Evolutionary conservation across 495 filamentous ascomycete species (phyloP).

Genomic region (Penicillium bialowiezense): DNA sequence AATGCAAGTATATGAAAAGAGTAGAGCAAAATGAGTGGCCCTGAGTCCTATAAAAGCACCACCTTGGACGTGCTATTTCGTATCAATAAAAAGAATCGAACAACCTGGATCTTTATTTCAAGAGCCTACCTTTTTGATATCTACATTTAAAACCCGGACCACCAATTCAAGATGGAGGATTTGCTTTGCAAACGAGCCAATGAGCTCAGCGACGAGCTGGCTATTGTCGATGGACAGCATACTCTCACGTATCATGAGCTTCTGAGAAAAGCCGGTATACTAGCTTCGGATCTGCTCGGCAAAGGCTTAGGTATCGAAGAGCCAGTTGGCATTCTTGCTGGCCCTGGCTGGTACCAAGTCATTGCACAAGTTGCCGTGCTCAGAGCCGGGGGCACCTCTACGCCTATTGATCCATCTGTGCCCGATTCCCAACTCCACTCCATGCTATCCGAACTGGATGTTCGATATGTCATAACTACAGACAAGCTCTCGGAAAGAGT

Average conservation of each 20-base stretch:
- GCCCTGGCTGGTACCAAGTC: not conserved
- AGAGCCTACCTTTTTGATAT: not conserved
- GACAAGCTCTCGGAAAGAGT: not conserved
- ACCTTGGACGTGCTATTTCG: no score
- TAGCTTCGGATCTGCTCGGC: not conserved
- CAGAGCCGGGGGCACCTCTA: conserved; percentile 3
- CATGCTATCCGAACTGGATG: not conserved
- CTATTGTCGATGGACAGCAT: not conserved
- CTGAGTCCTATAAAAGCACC: no score
- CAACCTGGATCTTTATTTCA: no score
- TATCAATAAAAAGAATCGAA: no score
- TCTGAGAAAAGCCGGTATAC: not conserved
- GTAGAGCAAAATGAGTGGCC: no score
- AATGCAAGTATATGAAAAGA: no score
- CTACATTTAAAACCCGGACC: no score
- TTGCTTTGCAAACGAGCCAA: not conserved
- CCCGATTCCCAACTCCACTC: not conserved
- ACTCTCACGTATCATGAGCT: not conserved
- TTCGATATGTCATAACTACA: not conserved
- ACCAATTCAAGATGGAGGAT: not conserved
- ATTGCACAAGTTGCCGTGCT: conserved; percentile 4
- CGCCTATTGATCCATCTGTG: conserved; percentile 5
- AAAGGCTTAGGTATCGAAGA: not conserved
- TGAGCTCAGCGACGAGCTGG: not conserved
- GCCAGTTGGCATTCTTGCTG: not conserved